A percentile compares a stretch with the other conserved stretches of the same genome.
These are phyloP conservation scores for Gamsiella multidivaricata DNA, from an alignment of 192 early-diverging fungal species.

Conservation along the genomic window DNA sequence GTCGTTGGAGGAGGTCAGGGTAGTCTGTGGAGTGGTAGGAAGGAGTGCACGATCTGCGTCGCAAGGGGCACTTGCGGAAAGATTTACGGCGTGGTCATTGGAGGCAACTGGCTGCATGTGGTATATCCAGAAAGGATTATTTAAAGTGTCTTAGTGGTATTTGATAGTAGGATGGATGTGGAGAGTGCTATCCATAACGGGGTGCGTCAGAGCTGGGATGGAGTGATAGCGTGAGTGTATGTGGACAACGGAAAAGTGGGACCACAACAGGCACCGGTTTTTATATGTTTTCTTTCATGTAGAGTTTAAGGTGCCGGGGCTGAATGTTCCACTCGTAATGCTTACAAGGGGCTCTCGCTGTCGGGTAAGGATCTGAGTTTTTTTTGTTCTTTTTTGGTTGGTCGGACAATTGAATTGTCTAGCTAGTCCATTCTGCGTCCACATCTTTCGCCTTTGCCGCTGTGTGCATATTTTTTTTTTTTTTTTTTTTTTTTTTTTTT, in stretches of 20 bases:
- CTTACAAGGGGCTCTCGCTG: no score
- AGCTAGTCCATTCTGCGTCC: no score
- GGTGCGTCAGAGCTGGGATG: background rate
- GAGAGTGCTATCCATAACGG: slow-evolving; percentile 28
- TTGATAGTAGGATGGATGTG: background rate
- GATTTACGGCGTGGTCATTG: slow-evolving; percentile 42
- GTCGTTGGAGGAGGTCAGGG: background rate
- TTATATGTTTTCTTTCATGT: no score
- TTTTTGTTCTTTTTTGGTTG: slow-evolving; percentile 1
- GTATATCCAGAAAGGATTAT: background rate
- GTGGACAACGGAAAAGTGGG: background rate
- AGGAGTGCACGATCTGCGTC: slow-evolving; percentile 38
- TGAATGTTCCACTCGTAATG: no score
- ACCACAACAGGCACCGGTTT: no score
- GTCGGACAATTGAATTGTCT: no score
- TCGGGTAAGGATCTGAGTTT: background rate
- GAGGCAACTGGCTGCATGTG: slow-evolving; percentile 35
- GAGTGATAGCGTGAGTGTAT: background rate
- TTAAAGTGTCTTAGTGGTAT: background rate
- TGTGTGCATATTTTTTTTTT: no score
- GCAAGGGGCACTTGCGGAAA: slow-evolving; percentile 44
- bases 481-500: no score
- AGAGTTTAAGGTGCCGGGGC: no score
- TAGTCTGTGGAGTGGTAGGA: background rate
- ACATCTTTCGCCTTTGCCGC: no score